Percentiles rank a stretch among this genome's conserved stretches.
These are phyloP conservation scores for Lathyrus sativus DNA, from an alignment of 306 rosid species.

Conservation along the genomic window DNA sequence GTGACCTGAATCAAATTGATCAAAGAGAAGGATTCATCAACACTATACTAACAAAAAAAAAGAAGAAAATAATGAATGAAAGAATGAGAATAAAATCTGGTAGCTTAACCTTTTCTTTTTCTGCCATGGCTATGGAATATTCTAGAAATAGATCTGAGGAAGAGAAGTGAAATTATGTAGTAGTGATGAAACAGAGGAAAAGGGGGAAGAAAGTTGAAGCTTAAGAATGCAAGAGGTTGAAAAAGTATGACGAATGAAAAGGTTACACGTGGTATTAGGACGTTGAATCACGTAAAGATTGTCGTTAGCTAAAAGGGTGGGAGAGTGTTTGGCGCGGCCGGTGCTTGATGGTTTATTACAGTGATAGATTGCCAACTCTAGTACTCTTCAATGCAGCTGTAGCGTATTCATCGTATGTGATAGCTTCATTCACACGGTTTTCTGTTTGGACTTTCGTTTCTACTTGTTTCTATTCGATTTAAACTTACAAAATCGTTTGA, in stretches of 20 bases:
- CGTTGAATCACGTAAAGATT: too few relatives aligned
- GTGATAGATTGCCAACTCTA: slow-evolving; percentile 11
- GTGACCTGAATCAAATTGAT: slow-evolving; percentile 43
- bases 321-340: slow-evolving; percentile 1
- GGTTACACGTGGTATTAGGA: background rate
- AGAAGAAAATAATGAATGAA: too few relatives aligned
- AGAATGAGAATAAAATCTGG: background rate
- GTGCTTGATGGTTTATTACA: background rate
- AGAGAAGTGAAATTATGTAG: background rate
- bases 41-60: background rate
- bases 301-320: background rate
- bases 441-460: too few relatives aligned
- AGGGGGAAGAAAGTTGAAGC: background rate
- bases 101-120: slow-evolving; percentile 34
- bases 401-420: slow-evolving; percentile 4
- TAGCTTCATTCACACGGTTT: slow-evolving; percentile 28
- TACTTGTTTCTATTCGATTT: too few relatives aligned
- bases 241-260: slow-evolving; percentile 14
- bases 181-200: background rate
- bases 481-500: too few relatives aligned
- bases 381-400: background rate
- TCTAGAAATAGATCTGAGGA: background rate
- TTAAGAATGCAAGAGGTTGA: slow-evolving; percentile 17
- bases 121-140: slow-evolving; percentile 40
- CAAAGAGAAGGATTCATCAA: background rate